Percentiles rank a stretch among this genome's conserved stretches.
These are phyloP conservation scores for Colletotrichum cereale DNA, from an alignment of 2,329 filamentous ascomycete genomes.

Conservation along the genomic window DNA sequence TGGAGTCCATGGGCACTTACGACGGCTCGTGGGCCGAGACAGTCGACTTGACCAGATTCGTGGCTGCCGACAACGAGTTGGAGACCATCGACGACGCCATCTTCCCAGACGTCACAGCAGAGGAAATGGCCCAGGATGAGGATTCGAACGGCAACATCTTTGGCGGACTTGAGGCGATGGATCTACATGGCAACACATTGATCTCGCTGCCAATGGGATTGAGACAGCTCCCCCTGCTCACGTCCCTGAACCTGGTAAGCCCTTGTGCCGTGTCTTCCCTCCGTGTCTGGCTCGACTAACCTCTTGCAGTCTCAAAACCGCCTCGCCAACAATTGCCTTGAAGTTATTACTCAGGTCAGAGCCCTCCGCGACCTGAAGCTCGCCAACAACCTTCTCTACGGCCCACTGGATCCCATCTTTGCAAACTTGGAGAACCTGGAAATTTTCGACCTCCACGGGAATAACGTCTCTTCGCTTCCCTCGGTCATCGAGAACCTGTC, in stretches of 20 bases:
- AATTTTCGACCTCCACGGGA: slow-evolving; percentile 83
- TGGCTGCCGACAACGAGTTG: slow-evolving; percentile 92
- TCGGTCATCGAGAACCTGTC: slow-evolving; percentile 74
- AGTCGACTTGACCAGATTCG: slow-evolving; percentile 86
- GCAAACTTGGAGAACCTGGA: slow-evolving; percentile 77
- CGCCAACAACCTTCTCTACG: slow-evolving; percentile 80
- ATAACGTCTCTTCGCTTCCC: slow-evolving; percentile 81
- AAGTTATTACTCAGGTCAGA: slow-evolving; percentile 79
- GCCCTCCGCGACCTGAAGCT: slow-evolving; percentile 84
- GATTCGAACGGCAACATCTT: slow-evolving; percentile 81
- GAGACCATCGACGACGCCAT: slow-evolving; percentile 77
- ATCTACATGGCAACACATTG: slow-evolving; percentile 88
- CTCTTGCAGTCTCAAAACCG: slow-evolving; percentile 79
- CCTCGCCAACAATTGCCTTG: slow-evolving; percentile 77
- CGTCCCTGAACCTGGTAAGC: slow-evolving; percentile 83
- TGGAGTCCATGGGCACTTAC: slow-evolving; percentile 73
- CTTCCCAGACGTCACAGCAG: slow-evolving; percentile 79
- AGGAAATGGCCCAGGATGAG: slow-evolving; percentile 72
- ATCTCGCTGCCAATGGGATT: slow-evolving; percentile 80
- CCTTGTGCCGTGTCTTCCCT: not conserved
- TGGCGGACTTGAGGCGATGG: slow-evolving; percentile 82
- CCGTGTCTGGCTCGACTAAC: slow-evolving; percentile 39
- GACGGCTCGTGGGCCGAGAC: slow-evolving; percentile 88
- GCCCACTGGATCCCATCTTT: slow-evolving; percentile 74
- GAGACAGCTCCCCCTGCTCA: slow-evolving; percentile 78